Base-by-base conservation (phyloP, 2,329 filamentous ascomycete species). In the Exophiala phaeomuriformis region DNA sequence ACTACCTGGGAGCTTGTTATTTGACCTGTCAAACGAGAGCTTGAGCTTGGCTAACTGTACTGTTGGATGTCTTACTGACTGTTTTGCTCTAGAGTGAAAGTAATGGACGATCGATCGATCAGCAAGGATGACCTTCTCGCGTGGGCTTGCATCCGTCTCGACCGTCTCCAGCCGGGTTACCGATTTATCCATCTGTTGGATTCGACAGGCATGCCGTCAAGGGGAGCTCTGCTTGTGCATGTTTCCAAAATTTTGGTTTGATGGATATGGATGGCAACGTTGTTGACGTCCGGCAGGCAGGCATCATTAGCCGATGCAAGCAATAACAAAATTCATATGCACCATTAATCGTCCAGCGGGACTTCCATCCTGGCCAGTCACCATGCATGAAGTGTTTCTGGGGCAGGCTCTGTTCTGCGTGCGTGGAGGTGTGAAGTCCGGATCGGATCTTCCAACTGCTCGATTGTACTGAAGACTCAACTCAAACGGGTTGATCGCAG, bases 101-200 rank as follows among this genome's bases (percentile, higher is more conserved):
- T 97, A 61, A 86, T 90, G 69, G 88, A 97, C 67, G 86, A 95
- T 62, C 58, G 56, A 42, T 86, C 91, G 68, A 80, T 90, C 61
- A 83, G 84, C 3, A 78, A 79, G 58, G 90, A 97, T 64, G 80
- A 85, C 55, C 70, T 95, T 52, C 85, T 89, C 7, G 89, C 86
- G 2, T 97, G 93, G 93, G 83, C 87, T 1, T 95, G 90, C 65
- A 84, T 95, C 62, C 79, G 90, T 37, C 79, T 97, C 27, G 90
- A 96, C 70, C 79, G 90, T 5, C 69, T 96, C 55, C 81, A 82
- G 56, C 73, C 79, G 33, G 91, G 93, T 0, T 86, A 87, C 62
- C 77, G 90, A 7, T 82, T 95, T 61, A 75, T 97, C 52, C 85
- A 84, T 63, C 72, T 97, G 53, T 76, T 86, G 58, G 84, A 95